These are phyloP conservation scores for Agaricales sp. DNA, from an alignment of 1,284 basidiomycete genomes.

Conservation along the genomic window DNA sequence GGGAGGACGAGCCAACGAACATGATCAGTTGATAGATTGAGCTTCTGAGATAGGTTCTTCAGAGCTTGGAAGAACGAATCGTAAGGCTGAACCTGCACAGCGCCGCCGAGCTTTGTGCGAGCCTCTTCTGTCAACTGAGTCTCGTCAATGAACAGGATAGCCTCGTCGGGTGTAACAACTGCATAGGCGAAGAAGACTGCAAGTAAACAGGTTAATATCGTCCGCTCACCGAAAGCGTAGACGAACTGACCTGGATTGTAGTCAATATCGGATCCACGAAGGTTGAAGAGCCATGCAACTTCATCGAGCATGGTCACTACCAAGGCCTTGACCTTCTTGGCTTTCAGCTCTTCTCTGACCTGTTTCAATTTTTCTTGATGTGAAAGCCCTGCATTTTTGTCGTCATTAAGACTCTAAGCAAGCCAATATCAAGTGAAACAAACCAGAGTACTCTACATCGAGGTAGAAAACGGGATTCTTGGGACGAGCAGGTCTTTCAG, in stretches of 20 bases:
- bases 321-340: conserved; percentile 56
- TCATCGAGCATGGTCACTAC: conserved; percentile 83
- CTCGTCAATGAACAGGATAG: conserved; percentile 68
- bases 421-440: not conserved
- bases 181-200: conserved; percentile 90
- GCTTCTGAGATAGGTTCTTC: conserved; percentile 35
- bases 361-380: conserved; percentile 58
- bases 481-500: conserved; percentile 61
- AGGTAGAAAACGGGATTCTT: conserved; percentile 64
- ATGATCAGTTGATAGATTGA: conserved; percentile 23
- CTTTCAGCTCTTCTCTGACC: conserved; percentile 54
- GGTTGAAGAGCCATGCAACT: conserved; percentile 90
- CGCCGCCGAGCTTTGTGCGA: conserved; percentile 44
- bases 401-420: conserved; percentile 13
- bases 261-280: conserved; percentile 87
- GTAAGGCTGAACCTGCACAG: conserved; percentile 68
- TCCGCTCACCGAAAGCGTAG: conserved; percentile 7
- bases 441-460: conserved; percentile 58
- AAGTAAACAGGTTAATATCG: conserved; percentile 14
- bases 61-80: conserved; percentile 55
- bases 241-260: conserved; percentile 75
- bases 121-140: conserved; percentile 53
- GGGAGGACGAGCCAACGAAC: conserved; percentile 33
- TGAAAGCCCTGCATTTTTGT: conserved; percentile 39
- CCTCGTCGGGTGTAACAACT: conserved; percentile 59